Conservation (phyloP, 495 filamentous ascomycete genomes). For the Penicillium desertorum region DNA sequence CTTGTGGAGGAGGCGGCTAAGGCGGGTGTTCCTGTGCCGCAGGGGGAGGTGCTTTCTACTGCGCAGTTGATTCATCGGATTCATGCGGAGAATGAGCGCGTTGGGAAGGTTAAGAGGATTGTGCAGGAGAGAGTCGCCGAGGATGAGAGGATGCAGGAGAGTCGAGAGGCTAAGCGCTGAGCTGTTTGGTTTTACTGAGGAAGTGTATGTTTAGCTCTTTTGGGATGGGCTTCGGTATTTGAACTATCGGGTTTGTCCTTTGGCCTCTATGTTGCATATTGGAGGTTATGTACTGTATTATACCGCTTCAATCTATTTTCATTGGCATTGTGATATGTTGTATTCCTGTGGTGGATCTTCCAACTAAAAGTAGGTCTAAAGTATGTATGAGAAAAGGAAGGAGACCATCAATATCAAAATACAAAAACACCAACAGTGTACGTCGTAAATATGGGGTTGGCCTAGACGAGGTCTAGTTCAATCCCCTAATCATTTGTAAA, state of each 20-base stretch:
- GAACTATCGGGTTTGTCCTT: slow-evolving; percentile 12
- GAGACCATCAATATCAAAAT: slow-evolving; percentile 4
- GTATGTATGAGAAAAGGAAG: slow-evolving; percentile 23
- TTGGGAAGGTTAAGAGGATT: slow-evolving; percentile 31
- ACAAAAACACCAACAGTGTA: slow-evolving; percentile 18
- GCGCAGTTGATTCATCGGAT: slow-evolving; percentile 28
- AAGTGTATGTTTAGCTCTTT: slow-evolving; percentile 3
- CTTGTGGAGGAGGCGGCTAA: slow-evolving; percentile 8
- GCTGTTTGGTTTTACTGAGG: neutral
- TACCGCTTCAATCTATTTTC: slow-evolving; percentile 17
- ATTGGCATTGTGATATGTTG: slow-evolving; percentile 10
- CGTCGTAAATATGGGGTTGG: slow-evolving; percentile 15
- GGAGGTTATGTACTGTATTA: slow-evolving; percentile 30
- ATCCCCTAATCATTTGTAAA: slow-evolving; percentile 24
- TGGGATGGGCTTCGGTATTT: neutral
- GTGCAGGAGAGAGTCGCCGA: slow-evolving; percentile 20
- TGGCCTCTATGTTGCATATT: slow-evolving; percentile 20
- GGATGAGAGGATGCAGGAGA: neutral
- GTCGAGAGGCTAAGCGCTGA: neutral
- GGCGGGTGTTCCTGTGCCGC: slow-evolving; percentile 3
- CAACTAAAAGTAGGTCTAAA: slow-evolving; percentile 1
- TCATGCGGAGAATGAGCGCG: slow-evolving; percentile 23
- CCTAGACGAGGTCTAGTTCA: slow-evolving; percentile 8
- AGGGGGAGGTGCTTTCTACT: slow-evolving; percentile 15
- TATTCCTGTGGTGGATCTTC: neutral